A percentile compares a stretch with the other conserved stretches of the same genome.
Conservation (phyloP, 352 stramenopile species). For the Peronosclerospora sorghi region DNA sequence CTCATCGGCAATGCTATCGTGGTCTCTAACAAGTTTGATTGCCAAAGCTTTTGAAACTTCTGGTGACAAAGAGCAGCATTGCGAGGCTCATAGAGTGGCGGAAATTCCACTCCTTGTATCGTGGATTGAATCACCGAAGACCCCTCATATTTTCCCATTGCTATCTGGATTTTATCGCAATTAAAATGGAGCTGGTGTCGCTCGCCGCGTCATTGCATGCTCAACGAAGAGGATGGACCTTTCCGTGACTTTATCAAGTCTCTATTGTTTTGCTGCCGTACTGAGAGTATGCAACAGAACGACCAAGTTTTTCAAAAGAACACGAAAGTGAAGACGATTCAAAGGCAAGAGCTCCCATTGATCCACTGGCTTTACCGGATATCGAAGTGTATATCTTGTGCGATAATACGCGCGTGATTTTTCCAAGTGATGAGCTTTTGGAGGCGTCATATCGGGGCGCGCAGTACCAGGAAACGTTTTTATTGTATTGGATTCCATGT, state of each 20-base stretch:
- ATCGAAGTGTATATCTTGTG: conserved; percentile 37
- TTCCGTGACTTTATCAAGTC: conserved; percentile 28
- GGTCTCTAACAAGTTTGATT: conserved; percentile 38
- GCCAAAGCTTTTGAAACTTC: conserved; percentile 27
- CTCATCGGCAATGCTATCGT: conserved; percentile 34
- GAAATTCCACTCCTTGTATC: conserved; percentile 28
- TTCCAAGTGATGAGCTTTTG: conserved; percentile 32
- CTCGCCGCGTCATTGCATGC: conserved; percentile 22
- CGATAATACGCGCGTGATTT: conserved; percentile 39
- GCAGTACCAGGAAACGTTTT: conserved; percentile 14
- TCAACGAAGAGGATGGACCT: conserved; percentile 41
- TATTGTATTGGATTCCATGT: conserved; percentile 41
- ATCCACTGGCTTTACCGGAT: conserved; percentile 4
- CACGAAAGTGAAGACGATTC: background rate
- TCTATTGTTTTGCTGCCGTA: conserved; percentile 32
- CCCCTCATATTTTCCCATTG: conserved; percentile 18
- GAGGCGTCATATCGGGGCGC: conserved; percentile 11
- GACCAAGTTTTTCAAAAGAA: background rate
- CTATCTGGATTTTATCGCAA: conserved; percentile 36
- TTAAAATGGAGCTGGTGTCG: conserved; percentile 27
- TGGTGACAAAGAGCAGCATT: background rate
- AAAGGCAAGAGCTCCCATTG: background rate
- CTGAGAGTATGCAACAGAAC: conserved; percentile 2
- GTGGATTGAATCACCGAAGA: conserved; percentile 12
- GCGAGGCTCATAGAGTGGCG: background rate